A percentile compares a stretch with the other conserved stretches of the same genome.
phyloP scores from a whole-genome alignment of 2,329 filamentous ascomycete genomes.

The Colletotrichum sp. region DNA sequence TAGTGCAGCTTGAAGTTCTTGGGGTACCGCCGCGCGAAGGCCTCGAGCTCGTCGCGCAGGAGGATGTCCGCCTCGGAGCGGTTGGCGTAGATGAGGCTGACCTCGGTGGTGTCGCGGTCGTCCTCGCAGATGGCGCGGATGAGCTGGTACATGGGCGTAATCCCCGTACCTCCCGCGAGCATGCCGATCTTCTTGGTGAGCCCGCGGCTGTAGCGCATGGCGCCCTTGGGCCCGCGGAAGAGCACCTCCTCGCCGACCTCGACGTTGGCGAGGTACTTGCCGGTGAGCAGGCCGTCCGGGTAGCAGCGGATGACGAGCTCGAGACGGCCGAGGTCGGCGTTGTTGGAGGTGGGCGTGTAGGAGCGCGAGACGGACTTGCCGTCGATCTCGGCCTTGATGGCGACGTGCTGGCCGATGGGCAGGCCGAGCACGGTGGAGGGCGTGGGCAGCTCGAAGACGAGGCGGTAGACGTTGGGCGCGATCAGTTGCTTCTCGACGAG shows the following conservation, averaged over 20 bases:
- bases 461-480: conserved; percentile 48
- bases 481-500: conserved; percentile 43
- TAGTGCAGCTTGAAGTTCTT: conserved; percentile 61
- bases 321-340: conserved; percentile 50
- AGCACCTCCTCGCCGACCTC: conserved; percentile 52
- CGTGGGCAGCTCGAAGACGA: conserved; percentile 53
- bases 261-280: conserved; percentile 51
- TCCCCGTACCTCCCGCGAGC: conserved; percentile 51
- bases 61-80: conserved; percentile 64
- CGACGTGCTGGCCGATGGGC: conserved; percentile 62
- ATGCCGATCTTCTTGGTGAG: conserved; percentile 54
- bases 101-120: conserved; percentile 58
- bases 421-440: conserved; percentile 52
- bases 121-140: conserved; percentile 65
- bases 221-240: conserved; percentile 61
- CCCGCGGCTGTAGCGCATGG: conserved; percentile 54
- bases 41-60: conserved; percentile 59
- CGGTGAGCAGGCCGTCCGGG: conserved; percentile 54
- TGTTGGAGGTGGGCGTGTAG: conserved; percentile 60
- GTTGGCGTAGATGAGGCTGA: conserved; percentile 66
- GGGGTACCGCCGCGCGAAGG: conserved; percentile 53
- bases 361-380: conserved; percentile 52
- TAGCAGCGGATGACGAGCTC: conserved; percentile 59
- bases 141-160: conserved; percentile 51
- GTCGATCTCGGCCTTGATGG: conserved; percentile 52